A percentile compares a stretch with the other conserved stretches of the same genome.
Conservation (phyloP, 2,329 filamentous ascomycete genomes). For the Furcasterigmium sp. region DNA sequence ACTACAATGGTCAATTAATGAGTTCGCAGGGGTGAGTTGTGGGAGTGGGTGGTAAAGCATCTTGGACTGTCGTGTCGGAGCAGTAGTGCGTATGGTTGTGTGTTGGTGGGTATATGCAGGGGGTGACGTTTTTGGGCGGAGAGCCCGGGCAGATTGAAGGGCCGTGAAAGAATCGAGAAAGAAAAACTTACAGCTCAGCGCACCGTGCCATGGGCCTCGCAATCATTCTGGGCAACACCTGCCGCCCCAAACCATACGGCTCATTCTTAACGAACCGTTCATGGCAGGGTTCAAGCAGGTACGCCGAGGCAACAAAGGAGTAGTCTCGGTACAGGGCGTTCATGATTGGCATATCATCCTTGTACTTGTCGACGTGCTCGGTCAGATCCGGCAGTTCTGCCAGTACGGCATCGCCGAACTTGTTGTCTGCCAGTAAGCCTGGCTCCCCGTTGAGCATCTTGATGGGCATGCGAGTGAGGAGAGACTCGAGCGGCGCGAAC, state of each 20-base stretch:
- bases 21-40: not conserved
- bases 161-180: not conserved
- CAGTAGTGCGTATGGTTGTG: too few species aligned
- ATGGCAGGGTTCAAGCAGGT: conserved; percentile 88
- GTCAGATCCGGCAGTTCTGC: conserved; percentile 74
- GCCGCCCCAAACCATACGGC: conserved; percentile 71
- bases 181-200: conserved; percentile 71
- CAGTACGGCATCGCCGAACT: conserved; percentile 70
- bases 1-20: conserved; percentile 18
- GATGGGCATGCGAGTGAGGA: conserved; percentile 75
- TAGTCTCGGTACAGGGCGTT: conserved; percentile 90
- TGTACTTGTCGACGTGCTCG: conserved; percentile 64
- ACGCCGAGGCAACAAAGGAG: conserved; percentile 83
- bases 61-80: too few species aligned
- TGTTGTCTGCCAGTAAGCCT: conserved; percentile 69
- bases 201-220: conserved; percentile 78
- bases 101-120: too few species aligned
- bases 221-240: conserved; percentile 67
- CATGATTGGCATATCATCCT: conserved; percentile 69
- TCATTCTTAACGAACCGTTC: conserved; percentile 65
- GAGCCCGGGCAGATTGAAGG: not conserved
- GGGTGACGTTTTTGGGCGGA: too few species aligned
- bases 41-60: too few species aligned
- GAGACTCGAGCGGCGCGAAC: conserved; percentile 66
- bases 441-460: conserved; percentile 66